These are phyloP conservation scores for Solanum virginianum DNA, from an alignment of 257 asterid species.

Conservation along the genomic window DNA sequence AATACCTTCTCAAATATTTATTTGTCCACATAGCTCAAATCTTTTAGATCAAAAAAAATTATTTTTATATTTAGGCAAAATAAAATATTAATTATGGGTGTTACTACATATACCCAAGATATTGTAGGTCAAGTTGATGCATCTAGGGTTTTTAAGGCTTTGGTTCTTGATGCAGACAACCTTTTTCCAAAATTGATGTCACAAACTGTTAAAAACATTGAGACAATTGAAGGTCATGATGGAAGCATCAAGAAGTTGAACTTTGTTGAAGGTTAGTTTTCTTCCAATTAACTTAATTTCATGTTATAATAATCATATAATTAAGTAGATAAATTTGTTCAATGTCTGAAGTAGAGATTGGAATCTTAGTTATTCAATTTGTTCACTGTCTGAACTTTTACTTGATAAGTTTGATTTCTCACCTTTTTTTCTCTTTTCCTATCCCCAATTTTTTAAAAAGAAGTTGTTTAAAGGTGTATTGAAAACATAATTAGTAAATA, in stretches of 20 bases:
- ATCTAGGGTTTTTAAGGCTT: slow-evolving; percentile 23
- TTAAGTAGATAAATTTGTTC: neutral
- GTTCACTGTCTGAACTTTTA: too few species aligned
- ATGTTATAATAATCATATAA: neutral
- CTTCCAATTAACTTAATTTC: neutral
- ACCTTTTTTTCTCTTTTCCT: too few species aligned
- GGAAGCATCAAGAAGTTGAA: slow-evolving; percentile 16
- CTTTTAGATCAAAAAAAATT: neutral
- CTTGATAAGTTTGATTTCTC: too few species aligned
- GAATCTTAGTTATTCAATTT: too few species aligned
- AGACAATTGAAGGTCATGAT: slow-evolving; percentile 18
- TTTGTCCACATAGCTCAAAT: neutral
- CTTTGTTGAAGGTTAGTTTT: slow-evolving; percentile 16
- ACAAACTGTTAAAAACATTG: slow-evolving; percentile 16
- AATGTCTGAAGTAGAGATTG: too few species aligned
- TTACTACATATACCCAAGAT: slow-evolving; percentile 11
- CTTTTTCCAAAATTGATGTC: slow-evolving; percentile 25
- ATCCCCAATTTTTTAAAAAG: too few species aligned
- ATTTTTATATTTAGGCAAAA: neutral
- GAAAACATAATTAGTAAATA: too few species aligned
- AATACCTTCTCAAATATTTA: neutral
- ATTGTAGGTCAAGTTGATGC: slow-evolving; percentile 14
- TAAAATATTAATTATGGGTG: slow-evolving; percentile 5
- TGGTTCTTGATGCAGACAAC: slow-evolving; percentile 16
- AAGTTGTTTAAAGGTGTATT: too few species aligned